Evolutionary conservation across 164 flowering plant genomes (phyloP).

Genomic region (Vitis rotundifolia): DNA sequence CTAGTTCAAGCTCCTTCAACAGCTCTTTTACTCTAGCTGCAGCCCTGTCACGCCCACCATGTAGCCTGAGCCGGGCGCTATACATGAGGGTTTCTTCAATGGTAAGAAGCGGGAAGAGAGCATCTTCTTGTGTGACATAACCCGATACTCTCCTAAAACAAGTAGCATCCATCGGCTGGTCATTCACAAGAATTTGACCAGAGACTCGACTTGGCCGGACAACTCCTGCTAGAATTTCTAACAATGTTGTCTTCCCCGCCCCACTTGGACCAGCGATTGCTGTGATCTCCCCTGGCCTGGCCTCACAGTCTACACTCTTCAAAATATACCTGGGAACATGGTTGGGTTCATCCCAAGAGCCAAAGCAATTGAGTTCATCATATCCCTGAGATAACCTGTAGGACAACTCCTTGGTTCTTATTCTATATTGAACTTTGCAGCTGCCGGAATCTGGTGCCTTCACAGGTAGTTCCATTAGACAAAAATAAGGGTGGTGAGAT

Average conservation of each 20-base stretch:
- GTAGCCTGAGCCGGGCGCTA: slow-evolving; percentile 51
- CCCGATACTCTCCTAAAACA: slow-evolving; percentile 46
- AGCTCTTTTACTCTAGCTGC: slow-evolving; percentile 45
- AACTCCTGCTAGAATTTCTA: slow-evolving; percentile 48
- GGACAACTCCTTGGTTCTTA: slow-evolving; percentile 5
- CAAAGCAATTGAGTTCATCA: background rate
- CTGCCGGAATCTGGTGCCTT: slow-evolving; percentile 4
- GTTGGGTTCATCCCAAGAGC: background rate
- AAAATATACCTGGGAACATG: background rate
- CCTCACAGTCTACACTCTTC: slow-evolving; percentile 34
- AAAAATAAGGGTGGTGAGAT: background rate
- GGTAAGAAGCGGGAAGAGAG: slow-evolving; percentile 52
- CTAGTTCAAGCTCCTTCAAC: slow-evolving; percentile 48
- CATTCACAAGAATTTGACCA: background rate
- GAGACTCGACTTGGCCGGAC: slow-evolving; percentile 46
- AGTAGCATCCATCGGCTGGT: background rate
- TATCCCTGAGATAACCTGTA: slow-evolving; percentile 2
- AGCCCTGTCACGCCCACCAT: slow-evolving; percentile 35
- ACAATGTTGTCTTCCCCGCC: slow-evolving; percentile 55
- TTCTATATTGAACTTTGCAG: background rate
- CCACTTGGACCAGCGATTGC: slow-evolving; percentile 59
- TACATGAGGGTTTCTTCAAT: slow-evolving; percentile 59
- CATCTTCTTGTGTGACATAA: slow-evolving; percentile 62
- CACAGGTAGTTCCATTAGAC: slow-evolving; percentile 7
- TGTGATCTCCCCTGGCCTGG: slow-evolving; percentile 48